Conservation (phyloP, 2,329 filamentous ascomycete species). For the Calonectria leucothoes region DNA sequence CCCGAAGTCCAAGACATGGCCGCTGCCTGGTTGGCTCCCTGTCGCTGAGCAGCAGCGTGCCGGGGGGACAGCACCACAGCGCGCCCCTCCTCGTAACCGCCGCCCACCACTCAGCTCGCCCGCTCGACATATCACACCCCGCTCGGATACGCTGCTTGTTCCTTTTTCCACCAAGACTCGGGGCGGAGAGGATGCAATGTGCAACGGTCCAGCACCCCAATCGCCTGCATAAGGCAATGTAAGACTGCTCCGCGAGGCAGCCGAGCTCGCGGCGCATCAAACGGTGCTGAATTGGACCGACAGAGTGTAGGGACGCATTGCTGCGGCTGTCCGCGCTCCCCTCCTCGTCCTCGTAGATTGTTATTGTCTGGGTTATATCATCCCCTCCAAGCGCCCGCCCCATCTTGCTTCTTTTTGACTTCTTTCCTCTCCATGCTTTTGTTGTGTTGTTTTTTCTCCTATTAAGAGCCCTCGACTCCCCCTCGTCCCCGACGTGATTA, state of each 20-base stretch:
- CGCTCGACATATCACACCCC: neutral
- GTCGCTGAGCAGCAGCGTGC: neutral
- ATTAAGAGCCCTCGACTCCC: neutral
- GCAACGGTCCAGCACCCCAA: slow-evolving; percentile 32
- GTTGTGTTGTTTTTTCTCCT: neutral
- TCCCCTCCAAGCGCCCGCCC: slow-evolving; percentile 3
- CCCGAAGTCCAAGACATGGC: neutral
- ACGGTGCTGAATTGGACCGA: neutral
- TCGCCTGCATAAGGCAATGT: slow-evolving; percentile 41
- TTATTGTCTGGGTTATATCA: slow-evolving; percentile 16
- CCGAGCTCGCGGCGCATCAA: slow-evolving; percentile 22
- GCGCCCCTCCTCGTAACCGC: neutral
- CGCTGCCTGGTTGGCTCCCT: neutral
- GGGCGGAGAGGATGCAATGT: slow-evolving; percentile 37
- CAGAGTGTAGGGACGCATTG: neutral
- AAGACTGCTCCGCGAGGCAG: slow-evolving; percentile 32
- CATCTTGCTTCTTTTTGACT: neutral
- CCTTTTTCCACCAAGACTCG: neutral
- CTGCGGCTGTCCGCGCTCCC: neutral
- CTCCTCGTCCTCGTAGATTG: slow-evolving; percentile 2
- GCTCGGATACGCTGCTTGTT: slow-evolving; percentile 2
- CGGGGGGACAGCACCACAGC: neutral
- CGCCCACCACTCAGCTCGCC: slow-evolving; percentile 7
- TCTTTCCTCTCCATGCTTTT: neutral
- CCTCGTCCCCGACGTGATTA: neutral